Base-by-base conservation (phyloP, 78 protist species). In the Capsaspora owczarzaki region DNA sequence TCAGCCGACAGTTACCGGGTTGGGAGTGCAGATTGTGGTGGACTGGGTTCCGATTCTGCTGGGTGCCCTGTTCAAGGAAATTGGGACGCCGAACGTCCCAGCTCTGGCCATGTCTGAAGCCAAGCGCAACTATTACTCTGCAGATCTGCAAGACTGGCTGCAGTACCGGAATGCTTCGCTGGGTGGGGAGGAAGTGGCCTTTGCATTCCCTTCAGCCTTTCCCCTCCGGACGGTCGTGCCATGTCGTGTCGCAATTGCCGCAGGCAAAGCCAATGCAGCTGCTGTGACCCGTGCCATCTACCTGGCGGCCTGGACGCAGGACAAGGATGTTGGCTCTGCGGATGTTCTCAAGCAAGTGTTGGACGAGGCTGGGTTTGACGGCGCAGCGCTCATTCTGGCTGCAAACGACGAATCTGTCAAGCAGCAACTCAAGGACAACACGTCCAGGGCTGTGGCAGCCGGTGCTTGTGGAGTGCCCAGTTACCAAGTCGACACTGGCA, bases 391-490 rank as follows among this genome's bases (percentile, higher is more conserved):
- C 37, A 74, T 46, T 27, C 29, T 0, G 43, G 37, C 14, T 8
- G 78, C 60, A 31, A 27, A 74, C 23, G 31, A n/a, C 35, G 44
- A 42, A 4, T 61, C 1, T 8, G 63, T 23, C 38, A 74, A 74
- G 63, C 66, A 49, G 29, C n/a, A 2, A 42, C 79, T 74, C 25
- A 6, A 10, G 79, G 8, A 4, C 56, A 74, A 74, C 79, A 74
- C 79, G 41, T 6, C 27, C 29, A 29, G 23, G 12, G 79, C 79
- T 1, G 63, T 49, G n/a, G 63, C 8, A 27, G 56, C 41, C 44
- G 79, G 79, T n/a, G 68, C 35, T 42, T 74, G 79, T n/a, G 79
- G 79, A 40, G 79, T 49, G 41, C 79, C 79, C 20, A 23, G 49
- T 12, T 74, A 35, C 42, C 0, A 8, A 0, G 66, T 74, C 44